Percentiles rank a stretch among this genome's conserved stretches.
These are phyloP conservation scores for Mortierella sp. DNA, from an alignment of 371 early-diverging fungal genomes.

Conservation along the genomic window DNA sequence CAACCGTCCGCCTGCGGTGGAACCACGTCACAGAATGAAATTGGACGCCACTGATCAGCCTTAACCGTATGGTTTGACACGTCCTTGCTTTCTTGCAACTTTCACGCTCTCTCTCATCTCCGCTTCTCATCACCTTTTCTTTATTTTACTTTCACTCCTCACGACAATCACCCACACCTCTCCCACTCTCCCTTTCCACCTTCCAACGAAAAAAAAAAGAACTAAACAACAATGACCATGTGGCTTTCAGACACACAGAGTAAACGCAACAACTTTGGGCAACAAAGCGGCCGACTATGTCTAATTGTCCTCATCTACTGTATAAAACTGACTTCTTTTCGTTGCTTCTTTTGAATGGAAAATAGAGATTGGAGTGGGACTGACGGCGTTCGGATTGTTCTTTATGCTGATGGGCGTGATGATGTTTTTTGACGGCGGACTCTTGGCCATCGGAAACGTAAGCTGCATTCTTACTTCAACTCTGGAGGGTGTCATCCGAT, in stretches of 20 bases:
- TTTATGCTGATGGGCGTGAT: slow-evolving; percentile 94
- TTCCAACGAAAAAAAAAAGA: too few relatives aligned
- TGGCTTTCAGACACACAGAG: slow-evolving; percentile 91
- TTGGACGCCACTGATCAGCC: neutral
- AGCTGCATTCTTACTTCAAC: slow-evolving; percentile 20
- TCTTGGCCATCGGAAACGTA: slow-evolving; percentile 98
- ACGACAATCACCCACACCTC: neutral
- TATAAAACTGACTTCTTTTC: neutral
- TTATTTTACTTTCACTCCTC: neutral
- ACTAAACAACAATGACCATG: slow-evolving; percentile 59
- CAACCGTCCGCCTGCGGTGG: neutral
- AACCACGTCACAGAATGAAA: neutral
- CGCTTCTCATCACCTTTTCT: neutral
- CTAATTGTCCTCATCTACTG: neutral
- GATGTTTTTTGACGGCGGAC: slow-evolving; percentile 94
- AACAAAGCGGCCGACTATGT: too few relatives aligned
- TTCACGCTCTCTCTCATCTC: neutral
- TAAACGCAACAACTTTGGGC: slow-evolving; percentile 44
- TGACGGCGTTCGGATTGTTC: slow-evolving; percentile 95
- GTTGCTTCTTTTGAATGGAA: slow-evolving; percentile 4
- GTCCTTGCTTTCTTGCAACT: neutral
- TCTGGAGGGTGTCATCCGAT: neutral
- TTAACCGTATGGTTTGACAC: neutral
- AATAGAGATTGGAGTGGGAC: slow-evolving; percentile 94
- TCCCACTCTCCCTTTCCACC: neutral